A percentile compares a stretch with the other conserved stretches of the same genome.
phyloP scores from a whole-genome alignment of 306 rosid species.

The Cucurbita argyrosperma region DNA sequence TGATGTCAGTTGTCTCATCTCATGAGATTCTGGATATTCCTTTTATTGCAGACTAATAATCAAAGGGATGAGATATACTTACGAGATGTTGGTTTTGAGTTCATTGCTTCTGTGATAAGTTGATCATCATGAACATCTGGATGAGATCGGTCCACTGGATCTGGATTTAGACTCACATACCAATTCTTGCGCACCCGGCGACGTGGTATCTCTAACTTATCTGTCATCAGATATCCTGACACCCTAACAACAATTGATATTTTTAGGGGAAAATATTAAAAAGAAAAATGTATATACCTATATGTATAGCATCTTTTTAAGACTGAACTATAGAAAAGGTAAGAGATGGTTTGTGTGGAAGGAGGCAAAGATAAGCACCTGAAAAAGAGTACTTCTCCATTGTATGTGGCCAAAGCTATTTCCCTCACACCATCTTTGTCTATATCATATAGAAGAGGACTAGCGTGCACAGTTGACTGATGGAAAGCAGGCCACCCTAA shows the following conservation, averaged over 20 bases:
- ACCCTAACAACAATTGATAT: conserved; percentile 35
- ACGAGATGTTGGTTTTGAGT: conserved; percentile 31
- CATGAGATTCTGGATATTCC: background rate
- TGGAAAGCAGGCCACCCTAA: conserved; percentile 99
- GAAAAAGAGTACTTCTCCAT: conserved; percentile 95
- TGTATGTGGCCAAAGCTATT: conserved; percentile 88
- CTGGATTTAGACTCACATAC: conserved; percentile 56
- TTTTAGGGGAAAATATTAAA: background rate
- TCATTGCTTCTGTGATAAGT: conserved; percentile 46
- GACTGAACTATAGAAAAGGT: background rate
- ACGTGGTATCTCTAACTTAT: conserved; percentile 77
- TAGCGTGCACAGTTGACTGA: conserved; percentile 93
- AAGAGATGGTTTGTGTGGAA: background rate
- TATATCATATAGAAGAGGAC: conserved; percentile 86
- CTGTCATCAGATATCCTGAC: conserved; percentile 93
- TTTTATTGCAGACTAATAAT: background rate
- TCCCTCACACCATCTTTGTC: conserved; percentile 98
- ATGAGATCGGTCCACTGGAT: conserved; percentile 78
- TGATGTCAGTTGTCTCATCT: background rate
- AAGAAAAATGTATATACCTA: background rate
- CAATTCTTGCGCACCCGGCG: conserved; percentile 73
- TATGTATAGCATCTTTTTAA: background rate
- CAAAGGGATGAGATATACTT: conserved; percentile 16
- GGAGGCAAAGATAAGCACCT: conserved; percentile 36
- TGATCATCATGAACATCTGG: conserved; percentile 80